phyloP scores from a whole-genome alignment of 192 early-diverging fungal species.

The Coemansia sp. region DNA sequence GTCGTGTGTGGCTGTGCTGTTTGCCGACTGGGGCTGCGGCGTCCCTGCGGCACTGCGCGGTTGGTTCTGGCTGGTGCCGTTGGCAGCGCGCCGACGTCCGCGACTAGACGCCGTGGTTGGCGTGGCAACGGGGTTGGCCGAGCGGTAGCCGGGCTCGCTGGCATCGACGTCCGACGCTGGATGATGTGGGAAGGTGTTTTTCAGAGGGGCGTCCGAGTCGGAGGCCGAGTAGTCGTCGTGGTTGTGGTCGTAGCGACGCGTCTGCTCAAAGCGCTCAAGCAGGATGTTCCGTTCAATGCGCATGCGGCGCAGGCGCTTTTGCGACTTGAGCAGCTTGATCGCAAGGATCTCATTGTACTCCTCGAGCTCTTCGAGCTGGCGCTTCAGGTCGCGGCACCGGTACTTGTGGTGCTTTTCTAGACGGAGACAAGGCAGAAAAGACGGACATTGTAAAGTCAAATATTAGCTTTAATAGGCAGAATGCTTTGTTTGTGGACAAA shows the following conservation, averaged over 20 bases:
- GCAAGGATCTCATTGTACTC: conserved; percentile 53
- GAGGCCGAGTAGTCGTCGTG: conserved; percentile 35
- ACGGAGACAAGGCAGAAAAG: conserved; percentile 3
- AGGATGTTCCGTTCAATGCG: conserved; percentile 49
- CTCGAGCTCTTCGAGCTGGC: conserved; percentile 54
- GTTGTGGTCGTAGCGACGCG: conserved; percentile 22
- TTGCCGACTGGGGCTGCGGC: conserved; percentile 25
- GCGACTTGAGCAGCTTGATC: conserved; percentile 43
- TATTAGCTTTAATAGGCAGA: not conserved
- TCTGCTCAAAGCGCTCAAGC: conserved; percentile 47
- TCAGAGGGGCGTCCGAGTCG: conserved; percentile 46
- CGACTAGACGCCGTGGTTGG: conserved; percentile 7
- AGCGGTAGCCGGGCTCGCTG: not conserved
- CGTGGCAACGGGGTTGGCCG: conserved; percentile 5
- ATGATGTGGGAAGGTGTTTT: conserved; percentile 38
- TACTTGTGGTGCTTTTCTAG: conserved; percentile 57
- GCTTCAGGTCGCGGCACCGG: conserved; percentile 52
- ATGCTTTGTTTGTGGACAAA: too few species aligned
- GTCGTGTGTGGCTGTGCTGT: conserved; percentile 11
- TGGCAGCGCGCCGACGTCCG: conserved; percentile 12
- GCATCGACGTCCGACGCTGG: conserved; percentile 32
- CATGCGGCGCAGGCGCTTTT: conserved; percentile 52
- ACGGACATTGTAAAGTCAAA: not conserved
- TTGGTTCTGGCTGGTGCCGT: conserved; percentile 5
- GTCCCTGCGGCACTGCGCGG: conserved; percentile 23